Percentiles rank a stretch among this genome's conserved stretches.
phyloP scores from a whole-genome alignment of 1,284 basidiomycete species.

The Tremellales sp. region DNA sequence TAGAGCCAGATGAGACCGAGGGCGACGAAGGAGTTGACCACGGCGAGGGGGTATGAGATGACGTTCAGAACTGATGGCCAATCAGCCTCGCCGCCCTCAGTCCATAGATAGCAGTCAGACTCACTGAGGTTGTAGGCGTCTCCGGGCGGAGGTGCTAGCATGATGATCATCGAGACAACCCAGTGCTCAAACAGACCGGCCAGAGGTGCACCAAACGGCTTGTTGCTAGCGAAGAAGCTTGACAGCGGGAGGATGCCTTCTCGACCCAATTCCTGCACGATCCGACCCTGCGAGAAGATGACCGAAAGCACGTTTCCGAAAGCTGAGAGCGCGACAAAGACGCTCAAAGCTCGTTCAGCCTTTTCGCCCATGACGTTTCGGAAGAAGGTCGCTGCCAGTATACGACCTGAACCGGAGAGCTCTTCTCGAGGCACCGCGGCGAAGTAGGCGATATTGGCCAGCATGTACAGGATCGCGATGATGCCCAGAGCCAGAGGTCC shows the following conservation, averaged over 20 bases:
- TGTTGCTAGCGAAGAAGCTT: slow-evolving; percentile 34
- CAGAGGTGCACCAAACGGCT: slow-evolving; percentile 43
- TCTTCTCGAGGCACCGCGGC: slow-evolving; percentile 46
- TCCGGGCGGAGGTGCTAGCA: slow-evolving; percentile 56
- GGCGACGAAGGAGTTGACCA: slow-evolving; percentile 50
- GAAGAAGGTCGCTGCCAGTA: slow-evolving; percentile 46
- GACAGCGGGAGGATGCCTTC: slow-evolving; percentile 46
- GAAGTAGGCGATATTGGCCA: slow-evolving; percentile 46
- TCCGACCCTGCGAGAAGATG: slow-evolving; percentile 51
- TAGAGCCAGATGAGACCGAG: slow-evolving; percentile 52
- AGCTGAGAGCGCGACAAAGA: slow-evolving; percentile 46
- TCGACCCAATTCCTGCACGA: slow-evolving; percentile 39
- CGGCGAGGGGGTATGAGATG: slow-evolving; percentile 49
- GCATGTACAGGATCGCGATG: slow-evolving; percentile 34
- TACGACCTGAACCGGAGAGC: slow-evolving; percentile 33
- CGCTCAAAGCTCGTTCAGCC: slow-evolving; percentile 27
- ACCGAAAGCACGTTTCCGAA: slow-evolving; percentile 36
- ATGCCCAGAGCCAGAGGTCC: slow-evolving; percentile 28
- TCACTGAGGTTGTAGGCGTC: slow-evolving; percentile 55
- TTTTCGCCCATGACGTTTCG: slow-evolving; percentile 43
- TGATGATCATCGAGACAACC: slow-evolving; percentile 54
- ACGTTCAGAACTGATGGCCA: slow-evolving; percentile 34
- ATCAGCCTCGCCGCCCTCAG: slow-evolving; percentile 20
- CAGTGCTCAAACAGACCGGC: slow-evolving; percentile 54
- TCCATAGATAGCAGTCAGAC: not conserved